Percentiles rank a stretch among this genome's conserved stretches.
These are phyloP conservation scores for Floccularia luteovirens DNA, from an alignment of 768 basidiomycete species.

Conservation along the genomic window DNA sequence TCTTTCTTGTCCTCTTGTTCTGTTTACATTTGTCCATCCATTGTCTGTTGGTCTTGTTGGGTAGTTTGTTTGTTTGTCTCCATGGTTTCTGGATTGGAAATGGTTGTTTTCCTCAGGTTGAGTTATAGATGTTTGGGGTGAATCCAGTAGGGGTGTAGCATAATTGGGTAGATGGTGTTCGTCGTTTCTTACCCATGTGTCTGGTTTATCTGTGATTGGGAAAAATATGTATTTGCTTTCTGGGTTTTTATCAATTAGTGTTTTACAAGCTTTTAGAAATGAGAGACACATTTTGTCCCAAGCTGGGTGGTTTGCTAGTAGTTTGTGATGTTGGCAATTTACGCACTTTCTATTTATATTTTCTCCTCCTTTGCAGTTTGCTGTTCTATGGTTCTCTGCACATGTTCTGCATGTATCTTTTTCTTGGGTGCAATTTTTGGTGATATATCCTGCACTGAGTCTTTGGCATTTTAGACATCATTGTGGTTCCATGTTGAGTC, in stretches of 20 bases:
- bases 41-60: not conserved
- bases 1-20: not conserved
- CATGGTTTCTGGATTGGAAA: too few species aligned
- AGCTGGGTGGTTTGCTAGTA: not conserved
- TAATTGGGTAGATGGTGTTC: too few species aligned
- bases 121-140: too few species aligned
- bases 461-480: not conserved
- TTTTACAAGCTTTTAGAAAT: not conserved
- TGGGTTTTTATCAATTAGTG: not conserved
- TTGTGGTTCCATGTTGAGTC: too few species aligned
- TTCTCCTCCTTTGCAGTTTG: not conserved
- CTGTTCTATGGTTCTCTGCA: not conserved
- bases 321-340: not conserved
- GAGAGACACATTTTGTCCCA: not conserved
- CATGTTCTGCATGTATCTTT: not conserved
- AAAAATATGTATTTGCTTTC: not conserved
- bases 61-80: not conserved
- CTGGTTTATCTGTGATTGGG: not conserved
- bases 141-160: not conserved
- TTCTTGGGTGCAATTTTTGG: not conserved
- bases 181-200: not conserved
- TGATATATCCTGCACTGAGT: not conserved
- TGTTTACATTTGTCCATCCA: not conserved
- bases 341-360: not conserved
- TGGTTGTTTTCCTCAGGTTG: too few species aligned